phyloP scores from a whole-genome alignment of 75 land plant species.

The Ceratopteris richardii region DNA sequence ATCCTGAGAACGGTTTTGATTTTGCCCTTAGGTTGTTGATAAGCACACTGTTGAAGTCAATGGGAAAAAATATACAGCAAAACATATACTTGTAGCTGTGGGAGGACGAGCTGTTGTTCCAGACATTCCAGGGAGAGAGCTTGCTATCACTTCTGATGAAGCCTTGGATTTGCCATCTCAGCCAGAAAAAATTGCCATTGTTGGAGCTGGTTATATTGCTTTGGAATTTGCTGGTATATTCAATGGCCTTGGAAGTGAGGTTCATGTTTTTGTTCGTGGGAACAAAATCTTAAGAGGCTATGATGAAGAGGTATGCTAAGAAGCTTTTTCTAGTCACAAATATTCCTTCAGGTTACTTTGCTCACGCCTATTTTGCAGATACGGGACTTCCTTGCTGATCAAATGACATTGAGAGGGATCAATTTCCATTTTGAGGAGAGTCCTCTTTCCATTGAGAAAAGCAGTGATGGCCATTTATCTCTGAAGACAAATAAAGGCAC shows the following conservation, averaged over 20 bases:
- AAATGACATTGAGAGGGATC: constrained; percentile 82
- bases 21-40: constrained; percentile 58
- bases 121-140: constrained; percentile 87
- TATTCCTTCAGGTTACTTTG: neutral
- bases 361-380: constrained; percentile 38
- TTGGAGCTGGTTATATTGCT: constrained; percentile 98
- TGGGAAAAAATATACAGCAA: constrained; percentile 81
- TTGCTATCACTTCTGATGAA: constrained; percentile 89
- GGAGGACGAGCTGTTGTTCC: constrained; percentile 90
- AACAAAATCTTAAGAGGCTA: constrained; percentile 79
- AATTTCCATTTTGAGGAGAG: constrained; percentile 87
- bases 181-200: constrained; percentile 89
- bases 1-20: no score
- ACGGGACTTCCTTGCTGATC: constrained; percentile 87
- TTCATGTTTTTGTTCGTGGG: constrained; percentile 79
- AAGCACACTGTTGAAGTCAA: constrained; percentile 90
- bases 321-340: neutral
- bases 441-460: constrained; percentile 75
- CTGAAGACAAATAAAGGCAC: constrained; percentile 76
- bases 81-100: constrained; percentile 80
- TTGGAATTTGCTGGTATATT: constrained; percentile 98
- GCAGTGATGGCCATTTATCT: constrained; percentile 57
- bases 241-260: constrained; percentile 80
- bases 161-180: constrained; percentile 90
- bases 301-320: constrained; percentile 69